Evolutionary conservation across 345 rosid genomes (phyloP), one percentile per base, ranked within the genome.

Genomic region (Populus pruinosa): DNA sequence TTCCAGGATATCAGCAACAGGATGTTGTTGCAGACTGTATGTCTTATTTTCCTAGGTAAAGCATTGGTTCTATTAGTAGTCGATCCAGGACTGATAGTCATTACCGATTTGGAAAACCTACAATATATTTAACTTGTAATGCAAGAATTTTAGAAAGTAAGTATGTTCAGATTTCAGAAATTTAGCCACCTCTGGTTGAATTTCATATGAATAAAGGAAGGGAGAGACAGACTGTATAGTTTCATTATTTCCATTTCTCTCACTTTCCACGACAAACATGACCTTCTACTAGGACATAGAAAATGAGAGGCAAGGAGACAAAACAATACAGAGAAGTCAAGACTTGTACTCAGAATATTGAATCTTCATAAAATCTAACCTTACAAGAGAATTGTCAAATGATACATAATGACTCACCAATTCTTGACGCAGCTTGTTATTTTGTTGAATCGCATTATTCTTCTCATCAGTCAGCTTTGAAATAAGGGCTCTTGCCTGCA

Each of bases 391-490:
- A 35, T 33, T 27, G 10, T 18, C 25, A 25, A 25, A 38, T 5
- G 38, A 50, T 16, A 29, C 43, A 72, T 18, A 56, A 72, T 43
- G 61, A 27, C 93, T 86, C 68, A 91, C 96, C 90, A 90, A 80
- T 74, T 91, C 96, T 76, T 83, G 91, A n/a, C 86, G 88, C 78
- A 91, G 89, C 84, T 83, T 87, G 82, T 63, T 82, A 79, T 79
- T 87, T 83, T 77, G 93, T 73, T 86, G 93, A 69, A 90, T 72
- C 14, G 90, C 96, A 75, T 16, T 84, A 47, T 81, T 87, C 76
- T 86, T 91, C 56, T 91, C 96, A 80, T 85, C 90, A 1, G 87
- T 88, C 84, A 91, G 83, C 89, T 88, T 88, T 44, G 87, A 77
- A 55, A 90, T 78, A 50, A 90, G 86, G 71, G 87, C 74, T 80